Base-by-base conservation (phyloP, 2,329 filamentous ascomycete genomes). In the Monosporascus sp. region DNA sequence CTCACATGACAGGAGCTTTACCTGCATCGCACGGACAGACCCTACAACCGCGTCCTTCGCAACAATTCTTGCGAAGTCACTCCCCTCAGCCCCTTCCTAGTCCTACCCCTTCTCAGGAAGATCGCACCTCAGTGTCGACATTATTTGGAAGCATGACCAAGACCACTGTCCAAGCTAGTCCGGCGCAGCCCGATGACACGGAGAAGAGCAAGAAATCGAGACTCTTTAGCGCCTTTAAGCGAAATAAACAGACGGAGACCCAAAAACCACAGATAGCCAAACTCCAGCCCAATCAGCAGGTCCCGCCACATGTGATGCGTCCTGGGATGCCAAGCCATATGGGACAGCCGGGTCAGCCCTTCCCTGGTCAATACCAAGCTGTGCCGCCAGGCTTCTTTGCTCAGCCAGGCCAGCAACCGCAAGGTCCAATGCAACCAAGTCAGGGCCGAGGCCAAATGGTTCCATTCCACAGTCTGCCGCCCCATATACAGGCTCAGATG, bases 201-300 rank as follows among this genome's bases (percentile, higher is more conserved):
- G 63, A 67, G 42, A 65, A 67, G 55, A 65, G 58, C n/a, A 62
- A 60, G 0, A 62, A 62, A 8, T 62, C 62, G 5, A 68, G 64
- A 51, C 53, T 69, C 14, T 53, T 67, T 3, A 55, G 60, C 18
- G 64, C 65, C 4, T 65, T 69, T 41, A 68, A 64, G 48, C 60
- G 65, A 31, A 57, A 51, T 14, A 58, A 57, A 3, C 68, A 63
- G 47, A 51, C 54, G 3, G 57, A 63, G 47, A 54, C 58, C 11
- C 55, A 41, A 46, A 55, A 57, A 15, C 53, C 31, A 34, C 31
- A 34, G 11, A 14, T 14, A 14, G 4, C 11, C 31, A 34, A 48
- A 44, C 57, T 51, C 25, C 48, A 53, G 1, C 51, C 55, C 17
- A 50, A 51, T 15, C 53, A 56, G 37, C 59, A 57, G 11, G 48